phyloP scores from a whole-genome alignment of 1,284 basidiomycete species.

The Leccinum subrobustum region DNA sequence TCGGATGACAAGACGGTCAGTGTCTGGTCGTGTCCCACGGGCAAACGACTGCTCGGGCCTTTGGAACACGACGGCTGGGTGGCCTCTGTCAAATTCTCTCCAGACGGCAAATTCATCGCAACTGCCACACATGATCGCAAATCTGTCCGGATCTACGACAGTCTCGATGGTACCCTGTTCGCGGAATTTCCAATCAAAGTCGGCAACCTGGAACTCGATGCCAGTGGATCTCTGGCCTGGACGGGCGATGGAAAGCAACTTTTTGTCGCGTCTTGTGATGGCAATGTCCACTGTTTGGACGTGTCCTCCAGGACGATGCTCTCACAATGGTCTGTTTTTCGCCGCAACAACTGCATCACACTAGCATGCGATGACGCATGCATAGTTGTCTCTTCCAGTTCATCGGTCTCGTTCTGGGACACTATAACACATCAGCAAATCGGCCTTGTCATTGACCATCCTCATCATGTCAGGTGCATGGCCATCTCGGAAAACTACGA shows the following conservation, averaged over 20 bases:
- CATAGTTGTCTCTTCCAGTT: too few relatives aligned
- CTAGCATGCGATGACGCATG: background rate
- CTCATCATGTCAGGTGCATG: too few relatives aligned
- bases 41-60: background rate
- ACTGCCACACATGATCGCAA: background rate
- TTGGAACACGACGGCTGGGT: background rate
- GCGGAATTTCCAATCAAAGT: background rate
- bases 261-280: fast-evolving
- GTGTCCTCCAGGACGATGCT: background rate
- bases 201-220: too few relatives aligned
- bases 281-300: background rate
- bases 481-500: too few relatives aligned
- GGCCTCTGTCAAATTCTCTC: background rate
- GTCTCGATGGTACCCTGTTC: background rate
- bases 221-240: background rate
- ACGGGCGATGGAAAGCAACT: background rate
- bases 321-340: background rate
- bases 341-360: background rate
- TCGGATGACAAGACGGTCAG: background rate
- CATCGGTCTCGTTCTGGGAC: too few relatives aligned
- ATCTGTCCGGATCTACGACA: background rate
- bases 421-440: too few relatives aligned
- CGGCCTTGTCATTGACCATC: too few relatives aligned
- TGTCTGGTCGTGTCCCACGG: background rate
- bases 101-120: background rate